These are phyloP conservation scores for Solanum arcanum DNA, from an alignment of 257 asterid species.

Conservation along the genomic window DNA sequence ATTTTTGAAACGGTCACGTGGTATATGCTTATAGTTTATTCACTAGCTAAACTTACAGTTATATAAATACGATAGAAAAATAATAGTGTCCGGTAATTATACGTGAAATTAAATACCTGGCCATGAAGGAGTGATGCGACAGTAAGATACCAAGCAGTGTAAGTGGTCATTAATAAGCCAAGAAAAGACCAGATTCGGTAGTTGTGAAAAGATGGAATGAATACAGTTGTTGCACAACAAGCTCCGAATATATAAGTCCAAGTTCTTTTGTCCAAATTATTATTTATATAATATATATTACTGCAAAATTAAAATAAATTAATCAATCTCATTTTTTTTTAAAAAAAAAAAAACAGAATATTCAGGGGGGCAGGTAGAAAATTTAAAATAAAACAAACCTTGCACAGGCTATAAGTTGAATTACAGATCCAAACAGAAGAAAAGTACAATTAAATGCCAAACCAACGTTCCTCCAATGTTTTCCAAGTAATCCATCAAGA, in stretches of 20 bases:
- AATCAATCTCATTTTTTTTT: not conserved
- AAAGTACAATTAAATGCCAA: slow-evolving; percentile 92
- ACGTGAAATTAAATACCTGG: slow-evolving; percentile 31
- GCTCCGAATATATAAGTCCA: slow-evolving; percentile 96
- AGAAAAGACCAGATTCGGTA: slow-evolving; percentile 92
- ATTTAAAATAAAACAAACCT: slow-evolving; percentile 26
- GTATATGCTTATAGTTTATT: too few species aligned
- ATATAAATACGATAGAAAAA: not conserved
- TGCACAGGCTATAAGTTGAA: slow-evolving; percentile 97
- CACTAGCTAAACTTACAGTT: not conserved
- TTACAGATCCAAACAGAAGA: slow-evolving; percentile 91
- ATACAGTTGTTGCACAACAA: slow-evolving; percentile 88
- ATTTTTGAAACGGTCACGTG: too few species aligned
- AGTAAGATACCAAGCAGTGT: slow-evolving; percentile 93
- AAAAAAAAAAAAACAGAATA: not conserved
- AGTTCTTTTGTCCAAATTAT: slow-evolving; percentile 91
- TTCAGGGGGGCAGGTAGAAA: not conserved
- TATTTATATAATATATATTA: slow-evolving; percentile 88
- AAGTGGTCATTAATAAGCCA: slow-evolving; percentile 87
- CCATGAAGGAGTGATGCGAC: slow-evolving; percentile 82
- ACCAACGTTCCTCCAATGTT: slow-evolving; percentile 95
- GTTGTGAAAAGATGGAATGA: slow-evolving; percentile 88
- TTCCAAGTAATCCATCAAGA: slow-evolving; percentile 87
- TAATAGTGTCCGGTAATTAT: accelerated
- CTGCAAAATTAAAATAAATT: slow-evolving; percentile 26